Conservation (phyloP, 1,284 basidiomycete genomes). For the Macrocystidia cucumis region DNA sequence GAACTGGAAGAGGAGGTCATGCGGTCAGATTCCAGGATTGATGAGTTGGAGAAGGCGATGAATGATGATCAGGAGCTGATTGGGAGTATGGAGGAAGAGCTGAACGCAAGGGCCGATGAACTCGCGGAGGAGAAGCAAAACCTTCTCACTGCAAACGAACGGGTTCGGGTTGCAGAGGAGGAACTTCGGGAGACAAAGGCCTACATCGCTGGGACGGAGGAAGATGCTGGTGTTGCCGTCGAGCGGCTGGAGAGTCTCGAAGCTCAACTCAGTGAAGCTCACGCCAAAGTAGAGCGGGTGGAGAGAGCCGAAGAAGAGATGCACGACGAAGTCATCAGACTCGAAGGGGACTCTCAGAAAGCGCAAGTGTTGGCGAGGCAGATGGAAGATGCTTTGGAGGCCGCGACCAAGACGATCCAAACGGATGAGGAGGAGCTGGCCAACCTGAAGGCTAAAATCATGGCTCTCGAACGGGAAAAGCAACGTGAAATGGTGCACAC, state of each 20-base stretch:
- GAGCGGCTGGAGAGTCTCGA: slow-evolving; percentile 47
- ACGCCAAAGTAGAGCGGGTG: slow-evolving; percentile 38
- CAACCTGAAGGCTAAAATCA: slow-evolving; percentile 43
- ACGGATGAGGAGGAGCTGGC: slow-evolving; percentile 50
- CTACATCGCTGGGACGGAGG: slow-evolving; percentile 50
- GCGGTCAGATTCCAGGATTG: slow-evolving; percentile 37
- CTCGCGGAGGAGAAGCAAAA: slow-evolving; percentile 23
- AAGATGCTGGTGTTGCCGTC: slow-evolving; percentile 34
- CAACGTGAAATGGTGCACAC: slow-evolving; percentile 29
- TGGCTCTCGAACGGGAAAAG: slow-evolving; percentile 51
- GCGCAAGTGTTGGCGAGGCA: slow-evolving; percentile 49
- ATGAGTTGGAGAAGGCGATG: slow-evolving; percentile 44
- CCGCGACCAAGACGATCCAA: slow-evolving; percentile 56
- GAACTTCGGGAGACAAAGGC: slow-evolving; percentile 35
- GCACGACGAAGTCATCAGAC: slow-evolving; percentile 37
- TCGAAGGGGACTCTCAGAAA: slow-evolving; percentile 45
- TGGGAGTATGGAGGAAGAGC: slow-evolving; percentile 29
- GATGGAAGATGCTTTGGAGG: slow-evolving; percentile 67
- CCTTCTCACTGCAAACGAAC: slow-evolving; percentile 17
- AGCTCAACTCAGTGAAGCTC: slow-evolving; percentile 27
- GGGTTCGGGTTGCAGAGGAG: slow-evolving; percentile 26
- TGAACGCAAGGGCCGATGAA: slow-evolving; percentile 29
- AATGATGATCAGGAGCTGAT: slow-evolving; percentile 39
- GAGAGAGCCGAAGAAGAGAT: slow-evolving; percentile 37
- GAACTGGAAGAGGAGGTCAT: slow-evolving; percentile 49